Conservation (phyloP, 2,329 filamentous ascomycete genomes). For the Hymenoscyphus albidus region DNA sequence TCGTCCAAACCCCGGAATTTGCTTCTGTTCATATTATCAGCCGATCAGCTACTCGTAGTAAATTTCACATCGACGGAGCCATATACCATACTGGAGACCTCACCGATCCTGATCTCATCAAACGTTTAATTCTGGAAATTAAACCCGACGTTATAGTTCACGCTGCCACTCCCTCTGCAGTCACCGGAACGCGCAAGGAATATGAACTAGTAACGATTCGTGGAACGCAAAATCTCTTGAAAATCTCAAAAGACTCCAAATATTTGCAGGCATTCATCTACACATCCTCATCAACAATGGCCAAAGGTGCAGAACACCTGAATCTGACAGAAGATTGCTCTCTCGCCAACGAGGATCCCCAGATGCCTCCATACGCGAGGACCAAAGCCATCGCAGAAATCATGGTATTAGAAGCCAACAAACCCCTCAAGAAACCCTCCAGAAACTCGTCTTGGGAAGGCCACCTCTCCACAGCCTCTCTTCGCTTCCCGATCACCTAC, state of each 20-base stretch:
- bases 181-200: neutral
- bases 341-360: neutral
- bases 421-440: neutral
- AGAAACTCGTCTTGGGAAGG: neutral
- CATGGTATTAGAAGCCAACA: conserved; percentile 5
- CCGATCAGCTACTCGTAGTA: neutral
- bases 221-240: conserved; percentile 1
- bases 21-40: neutral
- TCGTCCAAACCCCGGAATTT: neutral
- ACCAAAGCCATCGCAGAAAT: conserved; percentile 5
- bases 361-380: neutral
- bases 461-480: neutral
- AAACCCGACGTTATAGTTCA: conserved; percentile 2
- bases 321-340: conserved; percentile 4
- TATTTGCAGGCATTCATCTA: conserved; percentile 7
- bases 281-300: conserved; percentile 8
- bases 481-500: conserved; percentile 8
- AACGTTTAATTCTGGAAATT: neutral
- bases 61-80: neutral
- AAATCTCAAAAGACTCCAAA: conserved; percentile 3
- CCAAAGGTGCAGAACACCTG: neutral
- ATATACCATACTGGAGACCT: conserved; percentile 4
- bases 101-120: neutral
- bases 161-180: conserved; percentile 4
- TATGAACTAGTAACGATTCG: conserved; percentile 5